Base-by-base conservation (phyloP, 2,329 filamentous ascomycete genomes). In the Coniochaeta sp. region DNA sequence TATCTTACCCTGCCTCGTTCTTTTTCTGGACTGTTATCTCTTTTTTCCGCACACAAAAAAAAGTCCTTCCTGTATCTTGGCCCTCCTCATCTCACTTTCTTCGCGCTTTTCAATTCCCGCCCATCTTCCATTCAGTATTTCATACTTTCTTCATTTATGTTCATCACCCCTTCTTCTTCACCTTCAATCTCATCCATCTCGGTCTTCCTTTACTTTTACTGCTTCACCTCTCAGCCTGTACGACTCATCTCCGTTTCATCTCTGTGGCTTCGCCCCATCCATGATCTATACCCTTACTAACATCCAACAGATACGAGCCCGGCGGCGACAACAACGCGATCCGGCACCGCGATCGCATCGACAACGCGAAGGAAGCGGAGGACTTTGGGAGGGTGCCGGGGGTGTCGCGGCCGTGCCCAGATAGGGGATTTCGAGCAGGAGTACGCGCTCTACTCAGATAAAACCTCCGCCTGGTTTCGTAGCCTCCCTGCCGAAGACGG, bases 391-490 rank as follows among this genome's bases (percentile, higher is more conserved):
- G 14, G 50, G 26, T 55, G 14, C 22, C 26, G 32, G 50, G 8
- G 24, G 42, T 4, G 2, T 55, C 4, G 50, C 50, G 8, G n/a
- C 16, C 50, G 50, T 26, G 50, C 42, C 2, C 4, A n/a, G 24
- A 55, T 52, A 55, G 50, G 50, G 50, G 26, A 30, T n/a, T n/a
- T 12, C 16, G 50, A 55, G 50, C 50, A 55, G 50, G 50, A 32
- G 24, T 32, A 19, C n/a, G 50, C 50, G 50, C 32, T 32, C 50
- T 14, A 55, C 50, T 55, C 50, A 28, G 50, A 14, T 22, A 55
- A 55, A 55, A 55, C 50, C 50, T 32, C 50, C 50, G 50, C 50
- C 14, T 55, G 50, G 50, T 55, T 55, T 55, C 50, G 50, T 55
- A 55, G 26, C 50, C 50, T 55, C 50, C 50, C 50, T 26, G n/a